phyloP scores from a whole-genome alignment of 305 asterid genomes.

The Coffea humblotiana region DNA sequence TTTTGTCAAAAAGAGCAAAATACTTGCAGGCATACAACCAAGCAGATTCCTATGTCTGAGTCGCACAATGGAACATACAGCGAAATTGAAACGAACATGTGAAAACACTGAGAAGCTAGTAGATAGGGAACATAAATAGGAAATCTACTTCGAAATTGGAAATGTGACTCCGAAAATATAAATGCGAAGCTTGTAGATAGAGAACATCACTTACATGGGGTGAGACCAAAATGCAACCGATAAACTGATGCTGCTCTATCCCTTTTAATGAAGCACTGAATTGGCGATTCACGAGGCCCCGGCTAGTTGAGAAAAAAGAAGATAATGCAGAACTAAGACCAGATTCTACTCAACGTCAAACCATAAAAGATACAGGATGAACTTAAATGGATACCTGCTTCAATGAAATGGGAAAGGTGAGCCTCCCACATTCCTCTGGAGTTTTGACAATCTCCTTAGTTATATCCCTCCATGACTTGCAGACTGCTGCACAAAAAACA shows the following conservation, averaged over 20 bases:
- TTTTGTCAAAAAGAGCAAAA: neutral
- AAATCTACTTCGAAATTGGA: neutral
- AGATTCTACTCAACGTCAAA: neutral
- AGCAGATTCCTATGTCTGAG: neutral
- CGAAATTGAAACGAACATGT: neutral
- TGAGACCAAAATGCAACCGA: conserved; percentile 35
- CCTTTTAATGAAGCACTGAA: conserved; percentile 33
- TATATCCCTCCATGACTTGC: conserved; percentile 87
- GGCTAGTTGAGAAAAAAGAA: conserved; percentile 20
- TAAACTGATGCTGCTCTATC: conserved; percentile 29
- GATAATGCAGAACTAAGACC: neutral
- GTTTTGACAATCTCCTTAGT: conserved; percentile 92
- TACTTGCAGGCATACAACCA: neutral
- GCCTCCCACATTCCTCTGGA: conserved; percentile 91
- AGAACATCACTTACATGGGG: conserved; percentile 31
- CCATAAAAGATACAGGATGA: neutral
- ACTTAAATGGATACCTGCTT: conserved; percentile 56
- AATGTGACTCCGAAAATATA: neutral
- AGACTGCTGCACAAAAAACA: conserved; percentile 85
- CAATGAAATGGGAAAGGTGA: conserved; percentile 87
- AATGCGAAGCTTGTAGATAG: neutral
- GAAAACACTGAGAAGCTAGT: neutral
- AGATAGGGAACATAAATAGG: neutral
- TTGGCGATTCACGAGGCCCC: conserved; percentile 36
- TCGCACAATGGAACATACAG: neutral